These are phyloP conservation scores for Backusella liffmaniae DNA, from an alignment of 192 early-diverging fungal genomes.

Conservation along the genomic window DNA sequence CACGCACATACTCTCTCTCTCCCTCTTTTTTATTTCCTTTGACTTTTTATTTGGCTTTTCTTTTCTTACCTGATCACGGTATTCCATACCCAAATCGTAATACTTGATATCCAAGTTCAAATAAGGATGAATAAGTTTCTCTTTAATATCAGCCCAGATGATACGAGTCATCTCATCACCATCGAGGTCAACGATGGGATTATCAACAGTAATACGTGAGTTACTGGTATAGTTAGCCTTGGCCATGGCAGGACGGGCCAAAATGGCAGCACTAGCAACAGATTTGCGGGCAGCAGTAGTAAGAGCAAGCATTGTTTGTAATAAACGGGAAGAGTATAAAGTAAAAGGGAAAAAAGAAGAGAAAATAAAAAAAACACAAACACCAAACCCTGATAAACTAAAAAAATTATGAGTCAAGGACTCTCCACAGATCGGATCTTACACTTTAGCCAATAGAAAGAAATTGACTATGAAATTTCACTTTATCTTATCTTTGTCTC, in stretches of 20 bases:
- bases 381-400: neutral
- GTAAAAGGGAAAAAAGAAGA: neutral
- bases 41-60: conserved; percentile 38
- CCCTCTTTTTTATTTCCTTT: neutral
- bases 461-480: neutral
- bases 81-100: conserved; percentile 93
- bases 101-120: conserved; percentile 94
- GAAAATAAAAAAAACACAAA: neutral
- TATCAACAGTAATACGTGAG: conserved; percentile 77
- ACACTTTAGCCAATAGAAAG: neutral
- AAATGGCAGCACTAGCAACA: neutral
- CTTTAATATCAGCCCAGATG: conserved; percentile 92
- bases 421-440: conserved; percentile 2
- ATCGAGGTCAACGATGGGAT: conserved; percentile 93
- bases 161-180: conserved; percentile 99
- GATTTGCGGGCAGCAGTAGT: conserved; percentile 1
- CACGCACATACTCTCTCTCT: neutral
- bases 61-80: conserved; percentile 74
- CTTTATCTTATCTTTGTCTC: conserved; percentile 11
- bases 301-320: conserved; percentile 1
- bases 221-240: conserved; percentile 21
- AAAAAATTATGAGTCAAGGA: conserved; percentile 3
- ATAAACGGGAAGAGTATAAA: neutral
- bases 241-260: conserved; percentile 2
- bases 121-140: conserved; percentile 88